Evolutionary conservation across 306 rosid species (phyloP).

Genomic region (Glycine tomentella): DNA sequence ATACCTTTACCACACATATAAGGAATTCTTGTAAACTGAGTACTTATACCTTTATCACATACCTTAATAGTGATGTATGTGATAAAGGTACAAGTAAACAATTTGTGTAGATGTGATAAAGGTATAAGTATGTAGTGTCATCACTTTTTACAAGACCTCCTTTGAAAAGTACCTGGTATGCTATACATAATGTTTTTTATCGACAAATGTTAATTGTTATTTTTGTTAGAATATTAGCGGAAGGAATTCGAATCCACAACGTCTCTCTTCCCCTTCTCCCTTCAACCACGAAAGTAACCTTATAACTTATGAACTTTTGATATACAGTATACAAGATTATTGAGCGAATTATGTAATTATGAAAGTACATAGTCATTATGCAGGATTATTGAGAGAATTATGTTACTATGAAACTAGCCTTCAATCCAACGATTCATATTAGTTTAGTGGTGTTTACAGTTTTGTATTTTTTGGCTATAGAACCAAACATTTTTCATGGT

Average conservation of each 20-base stretch:
- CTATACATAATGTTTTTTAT: no score
- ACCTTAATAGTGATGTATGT: neutral
- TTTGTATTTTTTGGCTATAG: neutral
- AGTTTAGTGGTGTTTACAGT: neutral
- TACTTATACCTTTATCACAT: neutral
- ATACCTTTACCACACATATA: neutral
- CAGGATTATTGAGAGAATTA: no score
- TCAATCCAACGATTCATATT: neutral
- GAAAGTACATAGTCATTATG: neutral
- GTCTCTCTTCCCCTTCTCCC: no score
- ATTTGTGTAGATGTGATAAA: neutral
- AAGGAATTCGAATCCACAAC: no score
- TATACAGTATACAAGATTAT: neutral
- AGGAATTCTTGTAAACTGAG: neutral
- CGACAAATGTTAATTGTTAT: no score
- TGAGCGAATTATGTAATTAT: neutral
- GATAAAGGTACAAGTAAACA: neutral
- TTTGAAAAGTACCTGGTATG: no score
- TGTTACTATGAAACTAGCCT: neutral
- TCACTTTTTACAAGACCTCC: no score
- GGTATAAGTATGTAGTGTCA: neutral
- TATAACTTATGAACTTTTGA: no score
- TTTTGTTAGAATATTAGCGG: no score
- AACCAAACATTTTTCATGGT: slow-evolving; percentile 18
- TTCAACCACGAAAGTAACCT: no score